These are phyloP conservation scores for Voacanga thouarsii DNA, from an alignment of 257 asterid genomes.

Conservation along the genomic window DNA sequence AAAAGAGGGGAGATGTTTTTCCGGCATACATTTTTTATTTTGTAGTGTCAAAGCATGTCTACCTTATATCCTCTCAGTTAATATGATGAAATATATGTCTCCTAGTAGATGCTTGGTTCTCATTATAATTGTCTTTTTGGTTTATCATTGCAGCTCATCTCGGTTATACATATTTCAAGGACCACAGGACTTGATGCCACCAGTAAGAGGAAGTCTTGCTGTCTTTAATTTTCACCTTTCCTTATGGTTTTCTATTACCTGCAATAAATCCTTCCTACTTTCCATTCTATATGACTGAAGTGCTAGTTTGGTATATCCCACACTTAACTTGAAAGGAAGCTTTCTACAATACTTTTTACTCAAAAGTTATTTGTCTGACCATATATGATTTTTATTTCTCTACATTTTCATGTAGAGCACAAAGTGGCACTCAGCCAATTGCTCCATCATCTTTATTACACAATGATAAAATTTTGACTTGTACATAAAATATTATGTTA, in stretches of 20 bases:
- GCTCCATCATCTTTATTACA: background rate
- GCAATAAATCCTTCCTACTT: background rate
- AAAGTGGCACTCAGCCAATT: background rate
- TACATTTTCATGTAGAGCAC: background rate
- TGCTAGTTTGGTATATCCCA: background rate
- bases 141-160: slow-evolving; percentile 56
- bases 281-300: background rate
- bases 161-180: slow-evolving; percentile 94
- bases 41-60: background rate
- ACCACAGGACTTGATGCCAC: slow-evolving; percentile 87
- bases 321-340: background rate
- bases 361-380: background rate
- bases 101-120: background rate
- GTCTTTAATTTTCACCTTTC: background rate
- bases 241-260: background rate
- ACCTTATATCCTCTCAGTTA: background rate
- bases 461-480: background rate
- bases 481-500: background rate
- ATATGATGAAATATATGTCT: background rate
- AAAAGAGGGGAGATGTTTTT: background rate
- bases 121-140: slow-evolving; percentile 16
- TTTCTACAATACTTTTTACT: background rate
- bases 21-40: background rate
- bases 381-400: background rate
- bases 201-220: slow-evolving; percentile 44